A percentile compares a stretch with the other conserved stretches of the same genome.
Conservation (phyloP, 2,329 filamentous ascomycete genomes). For the Didymella arachidicola region DNA sequence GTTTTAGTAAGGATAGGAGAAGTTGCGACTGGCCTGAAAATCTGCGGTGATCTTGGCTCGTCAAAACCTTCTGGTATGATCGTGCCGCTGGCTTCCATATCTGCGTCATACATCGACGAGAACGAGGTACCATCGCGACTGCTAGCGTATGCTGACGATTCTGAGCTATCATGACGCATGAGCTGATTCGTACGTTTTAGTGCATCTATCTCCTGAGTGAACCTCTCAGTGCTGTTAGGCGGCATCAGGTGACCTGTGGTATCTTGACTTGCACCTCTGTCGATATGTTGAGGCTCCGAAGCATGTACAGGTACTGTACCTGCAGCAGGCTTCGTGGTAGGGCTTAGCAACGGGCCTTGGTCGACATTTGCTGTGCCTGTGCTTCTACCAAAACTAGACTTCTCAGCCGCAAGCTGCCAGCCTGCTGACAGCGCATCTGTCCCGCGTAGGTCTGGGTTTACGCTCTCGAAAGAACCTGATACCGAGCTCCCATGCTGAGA, state of each 20-base stretch:
- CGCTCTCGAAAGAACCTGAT: constrained; percentile 59
- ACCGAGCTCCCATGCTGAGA: constrained; percentile 63
- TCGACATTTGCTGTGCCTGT: constrained; percentile 12
- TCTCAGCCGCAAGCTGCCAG: constrained; percentile 35
- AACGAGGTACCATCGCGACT: constrained; percentile 40
- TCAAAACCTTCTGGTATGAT: constrained; percentile 49
- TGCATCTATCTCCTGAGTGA: constrained; percentile 49
- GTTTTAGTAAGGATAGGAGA: constrained; percentile 35
- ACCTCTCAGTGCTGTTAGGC: constrained; percentile 41
- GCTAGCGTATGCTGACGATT: constrained; percentile 49
- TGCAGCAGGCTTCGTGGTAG: constrained; percentile 38
- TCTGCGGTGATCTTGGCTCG: constrained; percentile 37
- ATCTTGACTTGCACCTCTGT: constrained; percentile 27
- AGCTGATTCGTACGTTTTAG: constrained; percentile 52
- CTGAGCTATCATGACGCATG: constrained; percentile 51
- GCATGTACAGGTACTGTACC: constrained; percentile 34
- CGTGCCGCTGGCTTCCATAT: constrained; percentile 54
- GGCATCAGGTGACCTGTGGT: constrained; percentile 27
- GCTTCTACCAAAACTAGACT: constrained; percentile 47
- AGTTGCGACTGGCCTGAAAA: constrained; percentile 24
- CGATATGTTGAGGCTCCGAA: constrained; percentile 13
- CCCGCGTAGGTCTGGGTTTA: constrained; percentile 33
- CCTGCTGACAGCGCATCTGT: constrained; percentile 40
- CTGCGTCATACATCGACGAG: constrained; percentile 38
- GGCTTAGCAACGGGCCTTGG: constrained; percentile 25